Conservation (phyloP, 768 basidiomycete species). For the Coprinellus micaceus region DNA sequence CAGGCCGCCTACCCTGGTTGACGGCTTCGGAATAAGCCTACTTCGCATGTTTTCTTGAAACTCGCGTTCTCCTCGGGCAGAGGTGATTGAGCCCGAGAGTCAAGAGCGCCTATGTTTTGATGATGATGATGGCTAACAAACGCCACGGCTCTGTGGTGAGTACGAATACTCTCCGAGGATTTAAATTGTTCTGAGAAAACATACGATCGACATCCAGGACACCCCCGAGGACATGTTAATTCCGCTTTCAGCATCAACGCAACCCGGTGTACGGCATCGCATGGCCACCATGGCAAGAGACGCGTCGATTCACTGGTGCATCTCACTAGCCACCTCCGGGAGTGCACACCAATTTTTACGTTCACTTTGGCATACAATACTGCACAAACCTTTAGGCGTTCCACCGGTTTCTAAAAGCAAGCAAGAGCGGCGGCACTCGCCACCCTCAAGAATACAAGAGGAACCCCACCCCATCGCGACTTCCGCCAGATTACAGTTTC, state of each 20-base stretch:
- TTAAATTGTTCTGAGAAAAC: background rate
- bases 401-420: too few species aligned
- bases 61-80: background rate
- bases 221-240: background rate
- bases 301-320: too few species aligned
- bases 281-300: too few species aligned
- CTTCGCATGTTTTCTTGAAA: background rate
- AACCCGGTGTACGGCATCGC: background rate
- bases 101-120: background rate
- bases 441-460: too few species aligned
- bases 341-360: too few species aligned
- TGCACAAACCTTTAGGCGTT: too few species aligned
- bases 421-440: too few species aligned
- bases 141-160: too few species aligned
- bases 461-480: background rate
- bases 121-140: background rate
- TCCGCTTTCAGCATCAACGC: background rate
- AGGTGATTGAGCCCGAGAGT: background rate
- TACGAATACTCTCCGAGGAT: too few species aligned
- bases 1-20: background rate
- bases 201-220: background rate
- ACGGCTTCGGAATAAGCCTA: background rate
- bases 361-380: too few species aligned
- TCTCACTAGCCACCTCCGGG: too few species aligned
- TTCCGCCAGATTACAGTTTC: background rate